Base-by-base conservation (phyloP, 2,329 filamentous ascomycete species). In the Fusarium napiforme region DNA sequence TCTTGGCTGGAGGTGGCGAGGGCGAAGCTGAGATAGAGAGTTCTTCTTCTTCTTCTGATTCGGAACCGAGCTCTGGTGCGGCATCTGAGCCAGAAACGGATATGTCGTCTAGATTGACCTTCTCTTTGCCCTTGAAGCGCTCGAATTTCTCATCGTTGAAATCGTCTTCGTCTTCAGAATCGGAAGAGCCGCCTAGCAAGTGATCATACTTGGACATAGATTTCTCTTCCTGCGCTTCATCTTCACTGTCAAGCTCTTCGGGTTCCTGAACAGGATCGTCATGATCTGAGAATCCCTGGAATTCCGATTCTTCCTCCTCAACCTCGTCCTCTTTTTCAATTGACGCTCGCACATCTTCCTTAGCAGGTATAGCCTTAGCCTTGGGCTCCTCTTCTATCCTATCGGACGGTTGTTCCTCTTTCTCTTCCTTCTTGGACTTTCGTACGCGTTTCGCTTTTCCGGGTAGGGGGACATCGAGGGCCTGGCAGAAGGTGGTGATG, bases 401-500 rank as follows among this genome's bases (percentile, higher is more conserved):
- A 42, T 78, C 73, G 11, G 78, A 68, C 26, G 75, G 73, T 45
- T 82, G 77, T 21, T 82, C 77, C 34, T 78, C 74, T 52, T 79
- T 79, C 23, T 80, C 78, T 18, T 80, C 78, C 36, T 78, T 72
- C 68, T 81, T 81, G 26, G 74, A 74, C 73, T 80, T 81, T 49
- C 78, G 79, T 16, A 70, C 70, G 15, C 78, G 78, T 69, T 81
- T 82, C 9, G 70, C 74, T 56, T 81, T 81, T 58, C 85, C 84
- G 1, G 87, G 87, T 60, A 85, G 79, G 7, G 85, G 79, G 1
- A 90, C 83, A 5, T 85, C 82, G 21, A 91, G 80, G 7, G 82
- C 80, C 50, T 82, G 79, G 77, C 88, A 90, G 7, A 89, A 84
- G 34, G 81, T 84, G 62, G 82, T 81, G 19, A 89, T 73, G 3